Evolutionary conservation across 768 basidiomycete genomes (phyloP), one percentile per base, ranked within the genome.

Genomic region (Lactarius sp.): DNA sequence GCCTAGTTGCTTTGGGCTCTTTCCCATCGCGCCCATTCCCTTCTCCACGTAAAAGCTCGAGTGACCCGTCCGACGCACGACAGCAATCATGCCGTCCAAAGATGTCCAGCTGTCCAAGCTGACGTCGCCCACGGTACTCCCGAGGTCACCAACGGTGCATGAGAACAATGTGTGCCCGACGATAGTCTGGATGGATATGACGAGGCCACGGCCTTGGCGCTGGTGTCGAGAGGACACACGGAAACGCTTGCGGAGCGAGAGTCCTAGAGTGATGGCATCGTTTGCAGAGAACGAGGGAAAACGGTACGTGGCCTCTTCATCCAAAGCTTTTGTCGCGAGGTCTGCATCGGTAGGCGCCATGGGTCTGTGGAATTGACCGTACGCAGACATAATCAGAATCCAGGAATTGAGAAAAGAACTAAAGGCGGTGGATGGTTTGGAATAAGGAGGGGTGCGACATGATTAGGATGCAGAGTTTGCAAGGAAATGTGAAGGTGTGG

Each of bases 11-110:
- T 83, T 83, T 44, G 86, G 80, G 6, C 85, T 85, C 75, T 88
- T 90, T 18, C 87, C 87, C 85, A 88, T 87, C 4, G 90, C 90
- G 53, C 82, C 83, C 84, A 90, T 90, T 6, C 89, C 88, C 71
- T 91, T 92, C 71, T 92, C 90, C 9, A 93, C 88, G 73, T 93
- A 93, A 73, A 79, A 92, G 68, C 86, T 90, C 8, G 89, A 90
- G 71, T 92, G 91, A 2, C 91, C 90, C 18, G 90, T 92, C 64
- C 89, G 80, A 68, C 80, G 83, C 52, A 91, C 90, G 31, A 91
- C 86, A 46, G 82, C 83, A 67, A 92, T 78, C 87, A 92, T 92
- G 47, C 86, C 85, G 74, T 92, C 88, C 50, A 92, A 70, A 69
- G 82, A 83, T 36, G 82, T 73, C 91, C 91, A 93, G 67, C 87